Evolutionary conservation across 495 filamentous ascomycete species (phyloP).

Genomic region (Emericellopsis terricola): DNA sequence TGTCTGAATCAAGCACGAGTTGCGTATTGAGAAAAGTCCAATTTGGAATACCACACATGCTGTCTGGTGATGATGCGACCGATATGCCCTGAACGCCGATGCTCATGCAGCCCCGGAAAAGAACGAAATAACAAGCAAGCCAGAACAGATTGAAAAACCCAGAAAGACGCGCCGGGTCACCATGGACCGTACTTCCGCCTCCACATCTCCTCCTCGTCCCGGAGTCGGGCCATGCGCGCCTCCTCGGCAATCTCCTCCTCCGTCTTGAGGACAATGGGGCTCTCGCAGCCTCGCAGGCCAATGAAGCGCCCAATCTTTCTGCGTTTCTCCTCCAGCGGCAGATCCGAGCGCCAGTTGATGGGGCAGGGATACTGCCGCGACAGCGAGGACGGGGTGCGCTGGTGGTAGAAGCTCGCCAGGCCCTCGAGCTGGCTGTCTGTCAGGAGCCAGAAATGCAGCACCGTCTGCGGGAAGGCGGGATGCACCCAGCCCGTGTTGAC

Average conservation of each 20-base stretch:
- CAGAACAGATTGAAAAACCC: too few relatives aligned
- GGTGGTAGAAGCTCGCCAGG: slow-evolving; percentile 61
- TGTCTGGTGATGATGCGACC: too few relatives aligned
- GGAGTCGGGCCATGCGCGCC: slow-evolving; percentile 12
- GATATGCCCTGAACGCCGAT: too few relatives aligned
- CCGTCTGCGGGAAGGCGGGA: slow-evolving; percentile 44
- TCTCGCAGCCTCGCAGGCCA: slow-evolving; percentile 44
- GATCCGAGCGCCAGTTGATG: slow-evolving; percentile 16
- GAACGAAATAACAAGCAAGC: not conserved
- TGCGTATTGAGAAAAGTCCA: too few relatives aligned
- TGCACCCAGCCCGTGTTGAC: slow-evolving; percentile 40
- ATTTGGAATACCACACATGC: too few relatives aligned
- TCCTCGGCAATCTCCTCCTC: slow-evolving; percentile 23
- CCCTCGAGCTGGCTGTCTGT: slow-evolving; percentile 50
- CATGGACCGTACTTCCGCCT: slow-evolving; percentile 25
- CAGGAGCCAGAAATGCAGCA: slow-evolving; percentile 59
- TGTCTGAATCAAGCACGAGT: too few relatives aligned
- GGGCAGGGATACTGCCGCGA: slow-evolving; percentile 46
- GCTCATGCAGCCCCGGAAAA: too few relatives aligned
- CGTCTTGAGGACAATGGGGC: slow-evolving; percentile 16
- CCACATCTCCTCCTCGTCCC: slow-evolving; percentile 18
- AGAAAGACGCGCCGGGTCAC: too few relatives aligned
- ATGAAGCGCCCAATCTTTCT: slow-evolving; percentile 46
- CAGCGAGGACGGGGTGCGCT: slow-evolving; percentile 36
- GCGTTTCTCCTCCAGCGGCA: slow-evolving; percentile 38